Percentiles rank a stretch among this genome's conserved stretches.
Evolutionary conservation across 179 eudicot species (phyloP).

Genomic region (Actinidia chinensis): DNA sequence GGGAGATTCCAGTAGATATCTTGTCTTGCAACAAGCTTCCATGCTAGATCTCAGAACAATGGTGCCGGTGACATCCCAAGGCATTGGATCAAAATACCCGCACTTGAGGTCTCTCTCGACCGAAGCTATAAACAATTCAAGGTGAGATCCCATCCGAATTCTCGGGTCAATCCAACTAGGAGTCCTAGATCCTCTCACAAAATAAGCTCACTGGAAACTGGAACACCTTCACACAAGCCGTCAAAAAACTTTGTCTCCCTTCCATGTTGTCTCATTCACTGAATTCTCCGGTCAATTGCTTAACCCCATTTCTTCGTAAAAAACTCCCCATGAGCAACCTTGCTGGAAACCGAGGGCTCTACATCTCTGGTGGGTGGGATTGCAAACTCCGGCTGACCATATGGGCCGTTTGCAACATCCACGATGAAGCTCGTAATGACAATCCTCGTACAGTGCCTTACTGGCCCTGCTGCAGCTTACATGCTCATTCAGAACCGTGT

Average conservation of each 20-base stretch:
- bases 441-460: slow-evolving; percentile 65
- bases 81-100: slow-evolving; percentile 71
- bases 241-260: slow-evolving; percentile 77
- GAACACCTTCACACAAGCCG: slow-evolving; percentile 45
- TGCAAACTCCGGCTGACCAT: slow-evolving; percentile 28
- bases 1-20: slow-evolving; percentile 75
- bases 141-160: slow-evolving; percentile 72
- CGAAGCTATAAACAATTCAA: slow-evolving; percentile 66
- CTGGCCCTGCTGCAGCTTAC: slow-evolving; percentile 66
- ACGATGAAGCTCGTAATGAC: slow-evolving; percentile 72
- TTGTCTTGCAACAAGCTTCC: slow-evolving; percentile 67
- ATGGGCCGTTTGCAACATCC: slow-evolving; percentile 29
- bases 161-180: slow-evolving; percentile 55
- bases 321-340: slow-evolving; percentile 63
- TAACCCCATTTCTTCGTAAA: slow-evolving; percentile 66
- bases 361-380: slow-evolving; percentile 47
- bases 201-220: slow-evolving; percentile 66
- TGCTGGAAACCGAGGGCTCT: slow-evolving; percentile 60
- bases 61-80: slow-evolving; percentile 72
- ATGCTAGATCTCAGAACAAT: slow-evolving; percentile 72
- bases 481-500: slow-evolving; percentile 47
- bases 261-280: slow-evolving; percentile 72
- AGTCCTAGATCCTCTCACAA: slow-evolving; percentile 73
- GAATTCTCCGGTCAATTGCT: slow-evolving; percentile 78
- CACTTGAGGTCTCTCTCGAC: slow-evolving; percentile 76